phyloP scores from a whole-genome alignment of 2,329 filamentous ascomycete genomes.

The Fusarium nelsonii region DNA sequence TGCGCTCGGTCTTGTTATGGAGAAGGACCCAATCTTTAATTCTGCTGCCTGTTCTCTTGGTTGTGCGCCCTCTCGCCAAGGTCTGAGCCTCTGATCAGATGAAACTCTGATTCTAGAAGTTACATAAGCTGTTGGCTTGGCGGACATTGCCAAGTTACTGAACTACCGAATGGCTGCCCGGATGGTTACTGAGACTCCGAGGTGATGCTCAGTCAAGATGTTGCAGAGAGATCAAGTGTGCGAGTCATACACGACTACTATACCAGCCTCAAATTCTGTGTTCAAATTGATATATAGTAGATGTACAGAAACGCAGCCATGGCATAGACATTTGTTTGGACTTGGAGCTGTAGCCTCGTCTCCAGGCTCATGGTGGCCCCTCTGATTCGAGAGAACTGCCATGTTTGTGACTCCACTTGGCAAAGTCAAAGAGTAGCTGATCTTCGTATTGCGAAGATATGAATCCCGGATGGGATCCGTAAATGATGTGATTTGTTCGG shows the following conservation, averaged over 20 bases:
- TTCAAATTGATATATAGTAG: too few species aligned
- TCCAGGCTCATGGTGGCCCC: too few species aligned
- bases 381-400: too few species aligned
- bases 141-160: not conserved
- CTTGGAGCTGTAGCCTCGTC: too few species aligned
- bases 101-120: not conserved
- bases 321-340: too few species aligned
- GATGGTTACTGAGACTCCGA: too few species aligned
- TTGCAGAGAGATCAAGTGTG: not conserved
- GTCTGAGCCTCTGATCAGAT: not conserved
- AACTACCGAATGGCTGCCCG: not conserved
- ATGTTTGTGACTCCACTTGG: too few species aligned
- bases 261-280: too few species aligned
- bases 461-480: too few species aligned
- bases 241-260: not conserved
- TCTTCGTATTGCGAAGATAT: not conserved
- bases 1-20: slow-evolving; percentile 10
- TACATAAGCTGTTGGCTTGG: not conserved
- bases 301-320: too few species aligned
- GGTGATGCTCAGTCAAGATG: not conserved
- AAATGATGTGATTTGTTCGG: too few species aligned
- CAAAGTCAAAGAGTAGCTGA: too few species aligned
- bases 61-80: slow-evolving; percentile 10
- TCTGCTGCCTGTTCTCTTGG: slow-evolving; percentile 33
- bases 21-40: slow-evolving; percentile 33